These are phyloP conservation scores for Kodamaea kaohsiungensis DNA, from an alignment of 805 yeast species.

Conservation along the genomic window DNA sequence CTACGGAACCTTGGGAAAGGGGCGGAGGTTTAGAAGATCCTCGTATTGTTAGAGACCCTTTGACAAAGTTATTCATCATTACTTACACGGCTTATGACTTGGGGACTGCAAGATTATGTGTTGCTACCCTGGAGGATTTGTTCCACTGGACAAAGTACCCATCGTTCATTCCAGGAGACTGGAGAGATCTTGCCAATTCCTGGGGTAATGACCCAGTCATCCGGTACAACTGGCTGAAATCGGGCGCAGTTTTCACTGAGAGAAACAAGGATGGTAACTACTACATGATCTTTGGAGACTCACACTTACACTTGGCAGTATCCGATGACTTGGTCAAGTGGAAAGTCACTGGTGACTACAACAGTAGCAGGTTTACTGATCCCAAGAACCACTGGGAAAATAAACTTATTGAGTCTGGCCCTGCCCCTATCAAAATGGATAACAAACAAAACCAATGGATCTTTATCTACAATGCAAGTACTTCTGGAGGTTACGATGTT, in stretches of 20 bases:
- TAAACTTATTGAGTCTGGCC: slow-evolving; percentile 42
- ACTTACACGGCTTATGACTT: slow-evolving; percentile 45
- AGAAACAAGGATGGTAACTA: slow-evolving; percentile 32
- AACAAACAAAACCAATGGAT: slow-evolving; percentile 34
- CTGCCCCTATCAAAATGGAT: slow-evolving; percentile 41
- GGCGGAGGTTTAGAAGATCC: slow-evolving; percentile 48
- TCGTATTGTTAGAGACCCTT: slow-evolving; percentile 40
- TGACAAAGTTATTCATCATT: slow-evolving; percentile 33
- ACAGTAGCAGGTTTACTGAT: slow-evolving; percentile 24
- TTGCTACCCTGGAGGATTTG: slow-evolving; percentile 38
- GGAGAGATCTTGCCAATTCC: slow-evolving; percentile 35
- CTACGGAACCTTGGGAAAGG: slow-evolving; percentile 41
- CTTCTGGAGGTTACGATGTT: slow-evolving; percentile 36
- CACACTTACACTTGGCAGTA: slow-evolving; percentile 37
- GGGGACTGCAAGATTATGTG: slow-evolving; percentile 36
- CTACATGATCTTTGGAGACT: slow-evolving; percentile 48
- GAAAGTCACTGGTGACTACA: slow-evolving; percentile 23
- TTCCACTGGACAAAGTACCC: slow-evolving; percentile 41
- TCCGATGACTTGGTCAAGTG: slow-evolving; percentile 38
- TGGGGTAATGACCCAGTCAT: slow-evolving; percentile 26
- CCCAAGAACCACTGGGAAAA: slow-evolving; percentile 33
- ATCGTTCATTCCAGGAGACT: slow-evolving; percentile 30
- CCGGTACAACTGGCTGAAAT: slow-evolving; percentile 41
- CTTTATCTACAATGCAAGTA: slow-evolving; percentile 40
- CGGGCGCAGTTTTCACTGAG: slow-evolving; percentile 41